Evolutionary conservation across 768 basidiomycete genomes (phyloP), one percentile per base, ranked within the genome.

Genomic region (Mycena crocata): DNA sequence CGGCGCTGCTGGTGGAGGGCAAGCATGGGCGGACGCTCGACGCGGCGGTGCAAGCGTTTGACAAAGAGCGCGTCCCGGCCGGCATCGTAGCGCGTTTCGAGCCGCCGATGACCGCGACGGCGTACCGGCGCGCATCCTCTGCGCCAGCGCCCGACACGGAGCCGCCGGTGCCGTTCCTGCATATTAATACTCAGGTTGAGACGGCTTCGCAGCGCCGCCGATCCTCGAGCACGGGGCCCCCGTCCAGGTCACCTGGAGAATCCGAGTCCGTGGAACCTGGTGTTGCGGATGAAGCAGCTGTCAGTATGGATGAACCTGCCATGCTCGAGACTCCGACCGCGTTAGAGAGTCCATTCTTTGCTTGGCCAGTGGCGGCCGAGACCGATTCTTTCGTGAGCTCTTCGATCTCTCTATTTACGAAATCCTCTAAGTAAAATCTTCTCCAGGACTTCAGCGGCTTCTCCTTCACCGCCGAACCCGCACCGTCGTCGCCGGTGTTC

Each of bases 1-100:
- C 90, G 14, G 84, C 87, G 72, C 78, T 91, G 2, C 80, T 91
- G n/a, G 87, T 86, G 0, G 84, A 85, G 62, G 90, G 90, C 24
- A 87, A 87, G 77, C 89, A 86, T 66, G 89, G 90, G 2, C 72
- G 76, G 23, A 87, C 84, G 55, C 82, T 91, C 35, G 84, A 86
- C 61, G 79, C 75, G 12, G 89, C 88, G 5, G 85, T 91, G 62
- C 82, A 85, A 64, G 87, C 87, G 71, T 90, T 86, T n/a, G 83
- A 86, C 56, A 86, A 85, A 72, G 83, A 87, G 52, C 78, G 88
- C 58, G 89, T 8, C 39, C 26, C 19, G 39, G 8, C 39, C 15
- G 7, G 35, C 28, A 28, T 57, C n/a, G 55, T 57, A 26, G 28
- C 55, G 17, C 55, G 55, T 2, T 57, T 57, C 13, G 55, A 57